Evolutionary conservation across 2,329 filamentous ascomycete genomes (phyloP), one percentile per base, ranked within the genome.

Genomic region (Pseudocercospora vitis): DNA sequence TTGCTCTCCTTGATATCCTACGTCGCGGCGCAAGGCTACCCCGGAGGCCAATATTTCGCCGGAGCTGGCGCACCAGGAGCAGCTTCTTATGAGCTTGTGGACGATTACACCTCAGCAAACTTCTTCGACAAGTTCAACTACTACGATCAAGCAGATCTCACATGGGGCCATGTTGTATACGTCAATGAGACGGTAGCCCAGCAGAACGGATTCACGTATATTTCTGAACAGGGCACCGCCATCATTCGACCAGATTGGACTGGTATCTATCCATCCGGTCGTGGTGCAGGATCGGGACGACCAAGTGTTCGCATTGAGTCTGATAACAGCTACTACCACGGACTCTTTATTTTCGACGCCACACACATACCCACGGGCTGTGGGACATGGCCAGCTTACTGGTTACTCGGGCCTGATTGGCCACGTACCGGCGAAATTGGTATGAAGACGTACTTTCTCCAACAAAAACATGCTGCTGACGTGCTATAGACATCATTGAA

Each of bases 351-450:
- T 29, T 59, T 73, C 18, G 70, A 74, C 50, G 52, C 71, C 7
- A 60, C 55, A 5, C 71, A 74, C 53, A 72, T 73, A 67, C 71
- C 72, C 0, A 63, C 52, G 23, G 68, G 68, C 3, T 72, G 70
- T 59, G 71, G 71, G 7, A 71, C 69, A 8, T 75, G 73, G 73
- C 73, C 73, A 2, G 70, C 71, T 1, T 72, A 71, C 50, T 75
- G 73, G 73, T 65, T 71, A 3, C 57, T 71, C 16, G 72, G 71
- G n/a, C 85, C 85, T 11, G 76, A 65, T 47, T 70, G 70, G 69
- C 69, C 65, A 7, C 45, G 42, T 26, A 65, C 64, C 49, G 67
- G 66, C n/a, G 66, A 70, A 48, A 68, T 69, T 40, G 66, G 65
- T 65, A 32, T 23, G 64, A 57, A 19, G 18, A 28, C 35, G 14